Percentiles rank a stretch among this genome's conserved stretches.
Evolutionary conservation across 2,329 filamentous ascomycete genomes (phyloP).

Genomic region (Juglanconis oblonga): DNA sequence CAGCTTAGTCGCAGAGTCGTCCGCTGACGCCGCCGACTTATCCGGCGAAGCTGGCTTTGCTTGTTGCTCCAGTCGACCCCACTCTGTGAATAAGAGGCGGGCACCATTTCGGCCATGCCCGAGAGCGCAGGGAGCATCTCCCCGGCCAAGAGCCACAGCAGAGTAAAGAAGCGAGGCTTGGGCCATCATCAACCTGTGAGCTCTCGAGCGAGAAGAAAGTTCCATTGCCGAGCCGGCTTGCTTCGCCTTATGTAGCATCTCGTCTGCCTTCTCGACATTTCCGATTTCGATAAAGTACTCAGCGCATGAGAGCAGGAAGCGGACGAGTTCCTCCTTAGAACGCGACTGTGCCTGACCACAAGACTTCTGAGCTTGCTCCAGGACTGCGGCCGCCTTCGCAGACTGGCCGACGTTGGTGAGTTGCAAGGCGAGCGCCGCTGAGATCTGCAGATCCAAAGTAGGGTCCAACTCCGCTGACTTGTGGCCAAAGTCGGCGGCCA

Average conservation of each 20-base stretch:
- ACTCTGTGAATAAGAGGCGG: slow-evolving; percentile 53
- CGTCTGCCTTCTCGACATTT: slow-evolving; percentile 58
- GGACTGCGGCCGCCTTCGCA: slow-evolving; percentile 44
- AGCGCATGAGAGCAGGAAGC: slow-evolving; percentile 67
- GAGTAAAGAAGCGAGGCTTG: slow-evolving; percentile 65
- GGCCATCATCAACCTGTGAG: slow-evolving; percentile 49
- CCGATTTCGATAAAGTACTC: slow-evolving; percentile 72
- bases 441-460: slow-evolving; percentile 12
- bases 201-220: slow-evolving; percentile 29
- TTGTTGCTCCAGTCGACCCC: slow-evolving; percentile 48
- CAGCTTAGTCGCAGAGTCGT: slow-evolving; percentile 2
- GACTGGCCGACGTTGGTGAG: slow-evolving; percentile 53
- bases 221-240: slow-evolving; percentile 22
- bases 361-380: slow-evolving; percentile 32
- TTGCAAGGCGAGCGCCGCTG: slow-evolving; percentile 48
- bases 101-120: slow-evolving; percentile 56
- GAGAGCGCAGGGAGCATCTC: slow-evolving; percentile 57
- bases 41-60: slow-evolving; percentile 28
- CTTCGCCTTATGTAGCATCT: slow-evolving; percentile 39
- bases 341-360: slow-evolving; percentile 11
- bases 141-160: slow-evolving; percentile 60
- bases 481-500: slow-evolving; percentile 42
- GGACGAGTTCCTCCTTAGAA: slow-evolving; percentile 39
- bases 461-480: slow-evolving; percentile 20
- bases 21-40: slow-evolving; percentile 6